Conservation (phyloP, 345 rosid genomes). For the Tarenaya hassleriana region DNA sequence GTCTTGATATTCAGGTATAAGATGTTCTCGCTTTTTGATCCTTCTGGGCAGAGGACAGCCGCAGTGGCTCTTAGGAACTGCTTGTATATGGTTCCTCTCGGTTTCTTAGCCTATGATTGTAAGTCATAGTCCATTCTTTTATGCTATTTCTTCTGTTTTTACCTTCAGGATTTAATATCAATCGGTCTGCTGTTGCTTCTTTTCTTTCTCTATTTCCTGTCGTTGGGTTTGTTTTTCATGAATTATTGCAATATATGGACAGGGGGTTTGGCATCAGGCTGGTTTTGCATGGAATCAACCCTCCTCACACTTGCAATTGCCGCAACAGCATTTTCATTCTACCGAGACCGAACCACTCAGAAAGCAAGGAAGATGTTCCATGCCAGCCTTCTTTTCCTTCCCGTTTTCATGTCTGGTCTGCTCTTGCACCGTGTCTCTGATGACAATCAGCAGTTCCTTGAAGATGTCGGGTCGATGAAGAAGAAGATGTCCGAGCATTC, state of each 20-base stretch:
- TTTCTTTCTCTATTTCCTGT: not conserved
- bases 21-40: conserved; percentile 87
- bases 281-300: conserved; percentile 79
- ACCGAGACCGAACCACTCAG: conserved; percentile 47
- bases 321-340: conserved; percentile 80
- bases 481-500: conserved; percentile 18
- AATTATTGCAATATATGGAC: conserved; percentile 21
- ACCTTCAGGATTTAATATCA: not conserved
- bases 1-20: conserved; percentile 46
- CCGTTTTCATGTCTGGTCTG: conserved; percentile 82
- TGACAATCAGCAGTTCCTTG: conserved; percentile 34
- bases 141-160: too few relatives aligned
- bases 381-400: conserved; percentile 86
- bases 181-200: not conserved
- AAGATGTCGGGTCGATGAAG: conserved; percentile 15
- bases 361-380: conserved; percentile 80
- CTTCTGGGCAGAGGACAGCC: conserved; percentile 75
- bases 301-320: conserved; percentile 65
- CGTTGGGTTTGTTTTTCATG: too few relatives aligned
- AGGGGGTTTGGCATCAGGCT: conserved; percentile 83
- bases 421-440: conserved; percentile 52
- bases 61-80: conserved; percentile 83
- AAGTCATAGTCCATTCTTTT: conserved; percentile 38
- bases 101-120: conserved; percentile 81
- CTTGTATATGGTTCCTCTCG: conserved; percentile 78